phyloP scores from a whole-genome alignment of 78 protist species.

The Emiliania huxleyi region DNA sequence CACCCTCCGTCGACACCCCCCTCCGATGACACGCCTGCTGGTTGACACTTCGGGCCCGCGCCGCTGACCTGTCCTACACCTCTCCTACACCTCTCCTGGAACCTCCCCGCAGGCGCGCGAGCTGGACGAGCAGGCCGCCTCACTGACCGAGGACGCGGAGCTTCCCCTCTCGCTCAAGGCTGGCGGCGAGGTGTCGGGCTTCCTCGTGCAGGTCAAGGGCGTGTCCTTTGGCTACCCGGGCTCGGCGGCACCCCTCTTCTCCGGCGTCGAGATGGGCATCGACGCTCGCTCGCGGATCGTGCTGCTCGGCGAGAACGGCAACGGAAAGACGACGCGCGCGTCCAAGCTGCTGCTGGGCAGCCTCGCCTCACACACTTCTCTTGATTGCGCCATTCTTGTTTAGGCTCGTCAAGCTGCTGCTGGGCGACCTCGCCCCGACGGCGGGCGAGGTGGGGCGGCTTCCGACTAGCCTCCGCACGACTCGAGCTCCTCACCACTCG shows the following conservation, averaged over 20 bases:
- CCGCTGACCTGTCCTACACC: too few relatives aligned
- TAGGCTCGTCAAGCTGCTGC: slow-evolving; percentile 55
- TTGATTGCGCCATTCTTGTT: too few relatives aligned
- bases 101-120: neutral
- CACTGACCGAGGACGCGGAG: neutral
- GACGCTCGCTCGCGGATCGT: slow-evolving; percentile 6
- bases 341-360: too few relatives aligned
- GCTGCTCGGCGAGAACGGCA: slow-evolving; percentile 30
- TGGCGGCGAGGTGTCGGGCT: neutral
- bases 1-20: too few relatives aligned
- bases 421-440: slow-evolving; percentile 77
- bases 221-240: slow-evolving; percentile 21
- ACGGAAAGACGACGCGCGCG: slow-evolving; percentile 47
- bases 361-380: too few relatives aligned
- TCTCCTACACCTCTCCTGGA: too few relatives aligned
- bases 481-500: too few relatives aligned
- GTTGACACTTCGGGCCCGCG: too few relatives aligned
- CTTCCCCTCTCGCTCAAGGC: neutral
- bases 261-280: neutral
- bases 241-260: neutral
- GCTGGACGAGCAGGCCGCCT: neutral
- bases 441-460: slow-evolving; percentile 33
- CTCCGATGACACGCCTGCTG: too few relatives aligned
- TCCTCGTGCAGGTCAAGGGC: neutral
- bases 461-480: too few relatives aligned